Evolutionary conservation across 2,329 filamentous ascomycete species (phyloP), one percentile per base, ranked within the genome.

Genomic region (Fusarium hostae): DNA sequence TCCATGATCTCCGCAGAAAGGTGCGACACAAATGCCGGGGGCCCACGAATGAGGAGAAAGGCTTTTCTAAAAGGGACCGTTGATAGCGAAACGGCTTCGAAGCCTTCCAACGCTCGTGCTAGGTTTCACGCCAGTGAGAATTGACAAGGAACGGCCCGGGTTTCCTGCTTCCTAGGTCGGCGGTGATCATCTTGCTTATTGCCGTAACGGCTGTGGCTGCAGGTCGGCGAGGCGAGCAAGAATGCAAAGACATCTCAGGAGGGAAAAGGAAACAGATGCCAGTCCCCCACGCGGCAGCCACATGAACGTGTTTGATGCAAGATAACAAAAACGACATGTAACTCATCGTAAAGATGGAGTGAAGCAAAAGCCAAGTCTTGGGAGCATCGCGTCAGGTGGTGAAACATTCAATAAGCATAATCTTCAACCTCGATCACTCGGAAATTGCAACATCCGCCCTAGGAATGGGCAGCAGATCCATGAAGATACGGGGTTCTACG

Each of bases 141-240:
- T 35, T 63, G 37, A 68, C 48, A 68, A 68, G 65, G 65, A 68
- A 63, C 65, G 65, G 65, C 56, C 56, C 63, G 63, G 63, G 32
- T 20, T 35, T 43, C 48, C 37, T 44, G 12, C 18, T 30, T 26
- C 41, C 60, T 43, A 24, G 5, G 32, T 28, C 37, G n/a, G 30
- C 26, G 41, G 32, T 34, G 65, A 57, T 63, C 43, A 39, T n/a
- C 62, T 26, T 24, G 20, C 22, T 41, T 41, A 54, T 47, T 37
- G 22, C 43, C 39, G 41, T 26, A 22, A 55, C 20, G 9, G 22
- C 24, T 28, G 40, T 26, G 35, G 45, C 39, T 45, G 56, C 62
- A 61, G 40, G 45, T 45, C 11, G 18, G 40, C 47, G 54, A 66
- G 35, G 35, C 12, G 26, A n/a, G 35, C 54, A 39, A 44, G 30